Percentiles rank a stretch among this genome's conserved stretches.
Conservation (phyloP, 768 basidiomycete genomes). For the Favolaschia claudopus region DNA sequence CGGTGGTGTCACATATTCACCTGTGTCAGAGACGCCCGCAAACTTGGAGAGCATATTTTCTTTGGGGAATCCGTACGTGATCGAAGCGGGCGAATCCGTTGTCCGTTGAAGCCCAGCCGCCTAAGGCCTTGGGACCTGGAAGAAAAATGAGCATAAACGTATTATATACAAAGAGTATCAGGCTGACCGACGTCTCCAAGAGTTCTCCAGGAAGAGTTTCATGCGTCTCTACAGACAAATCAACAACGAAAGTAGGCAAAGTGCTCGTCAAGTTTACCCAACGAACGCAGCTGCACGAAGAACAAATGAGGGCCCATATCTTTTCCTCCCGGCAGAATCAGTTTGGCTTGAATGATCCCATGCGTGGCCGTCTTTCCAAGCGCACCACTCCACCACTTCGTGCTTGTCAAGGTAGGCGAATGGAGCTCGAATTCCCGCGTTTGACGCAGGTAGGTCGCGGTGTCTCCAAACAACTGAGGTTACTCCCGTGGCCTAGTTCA, state of each 20-base stretch:
- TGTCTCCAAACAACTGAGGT: conserved; percentile 77
- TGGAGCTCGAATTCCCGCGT: conserved; percentile 77
- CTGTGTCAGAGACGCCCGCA: conserved; percentile 70
- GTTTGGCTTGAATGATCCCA: conserved; percentile 77
- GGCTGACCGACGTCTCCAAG: conserved; percentile 74
- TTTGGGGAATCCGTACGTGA: conserved; percentile 70
- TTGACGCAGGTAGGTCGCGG: conserved; percentile 75
- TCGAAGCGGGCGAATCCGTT: conserved; percentile 76
- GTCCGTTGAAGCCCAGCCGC: conserved; percentile 58
- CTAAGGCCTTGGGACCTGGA: conserved; percentile 65
- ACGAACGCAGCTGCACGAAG: conserved; percentile 70
- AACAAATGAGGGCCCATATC: conserved; percentile 80
- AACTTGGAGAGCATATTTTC: conserved; percentile 80
- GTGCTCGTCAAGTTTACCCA: conserved; percentile 49
- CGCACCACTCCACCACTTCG: conserved; percentile 86
- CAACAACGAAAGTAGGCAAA: background rate
- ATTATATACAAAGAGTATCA: background rate
- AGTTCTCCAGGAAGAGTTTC: conserved; percentile 64
- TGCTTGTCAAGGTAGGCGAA: conserved; percentile 76
- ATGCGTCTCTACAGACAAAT: conserved; percentile 58
- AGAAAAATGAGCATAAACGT: background rate
- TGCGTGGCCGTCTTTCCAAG: conserved; percentile 78
- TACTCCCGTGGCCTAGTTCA: conserved; percentile 81
- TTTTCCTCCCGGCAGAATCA: conserved; percentile 67
- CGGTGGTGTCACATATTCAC: conserved; percentile 68